Base-by-base conservation (phyloP, 352 stramenopile species). In the Phytophthora capsici region DNA sequence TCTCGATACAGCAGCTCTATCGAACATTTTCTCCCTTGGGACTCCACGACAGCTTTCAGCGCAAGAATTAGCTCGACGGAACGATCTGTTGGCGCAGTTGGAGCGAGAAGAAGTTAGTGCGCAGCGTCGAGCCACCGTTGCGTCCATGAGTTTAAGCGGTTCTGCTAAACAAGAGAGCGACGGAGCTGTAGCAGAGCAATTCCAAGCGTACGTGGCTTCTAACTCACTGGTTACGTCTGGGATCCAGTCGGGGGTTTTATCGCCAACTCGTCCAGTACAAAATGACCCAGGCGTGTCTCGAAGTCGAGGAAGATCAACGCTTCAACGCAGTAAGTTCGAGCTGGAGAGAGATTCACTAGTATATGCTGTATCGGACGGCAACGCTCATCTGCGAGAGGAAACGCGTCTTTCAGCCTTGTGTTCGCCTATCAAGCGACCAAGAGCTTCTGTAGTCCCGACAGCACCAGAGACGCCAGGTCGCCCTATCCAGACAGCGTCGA, bases 11-110 rank as follows among this genome's bases (percentile, higher is more conserved):
- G 76, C 77, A 0, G 47, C 77, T 22, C 58, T 89, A 6, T 71
- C 75, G 10, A 86, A 89, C 45, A 88, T 89, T 16, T 89, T 91
- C 45, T 72, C 73, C 2, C 74, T 89, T 8, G 78, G 80, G 1
- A 91, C 80, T 10, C 82, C 82, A 9, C 74, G 80, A 5, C 80
- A 88, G 34, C 58, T 91, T 37, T 75, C 63, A 22, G 50, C 46
- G 2, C 61, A 78, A 0, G 82, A 91, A 36, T 53, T 87, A 19
- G 71, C 80, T 16, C 47, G 80, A 23, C 62, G 82, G 14, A 82
- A 79, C 19, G 82, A 91, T 37, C 64, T 91, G 28, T 25, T 89
- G 17, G 58, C 75, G 5, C 61, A 86, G 8, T 43, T 89, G 20
- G 78, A 86, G 36, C 69, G 73, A 3, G 69, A 85, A 23, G 62